Evolutionary conservation across 768 basidiomycete species (phyloP).

Genomic region (Tricholoma sp.): DNA sequence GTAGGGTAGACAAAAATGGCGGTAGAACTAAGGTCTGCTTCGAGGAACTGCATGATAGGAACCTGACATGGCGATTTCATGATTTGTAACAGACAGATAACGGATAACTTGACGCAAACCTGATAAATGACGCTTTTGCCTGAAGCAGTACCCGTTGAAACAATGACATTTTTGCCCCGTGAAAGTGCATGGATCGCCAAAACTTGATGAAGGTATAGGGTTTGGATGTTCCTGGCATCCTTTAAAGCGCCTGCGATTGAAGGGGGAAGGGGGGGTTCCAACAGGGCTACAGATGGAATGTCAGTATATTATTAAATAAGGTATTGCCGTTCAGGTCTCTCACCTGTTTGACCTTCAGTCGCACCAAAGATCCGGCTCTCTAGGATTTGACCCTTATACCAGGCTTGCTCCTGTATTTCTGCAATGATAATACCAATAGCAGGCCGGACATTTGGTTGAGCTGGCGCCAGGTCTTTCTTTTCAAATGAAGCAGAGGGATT

Average conservation of each 20-base stretch:
- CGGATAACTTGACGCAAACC: constrained; percentile 27
- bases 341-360: constrained; percentile 47
- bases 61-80: constrained; percentile 36
- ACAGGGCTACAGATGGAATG: constrained; percentile 1
- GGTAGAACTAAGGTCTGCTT: constrained; percentile 54
- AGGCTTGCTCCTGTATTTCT: constrained; percentile 51
- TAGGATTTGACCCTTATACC: constrained; percentile 70
- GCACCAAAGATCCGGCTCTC: constrained; percentile 49
- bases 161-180: constrained; percentile 65
- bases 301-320: background rate
- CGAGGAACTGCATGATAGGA: constrained; percentile 62
- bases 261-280: constrained; percentile 55
- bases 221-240: constrained; percentile 52
- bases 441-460: constrained; percentile 47
- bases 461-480: constrained; percentile 15
- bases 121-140: constrained; percentile 89
- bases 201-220: constrained; percentile 68
- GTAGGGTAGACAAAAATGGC: constrained; percentile 89
- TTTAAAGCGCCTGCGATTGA: constrained; percentile 50
- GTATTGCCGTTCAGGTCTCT: background rate
- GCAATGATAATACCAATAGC: constrained; percentile 53
- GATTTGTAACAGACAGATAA: background rate
- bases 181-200: constrained; percentile 62
- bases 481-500: constrained; percentile 36
- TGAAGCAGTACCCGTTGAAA: constrained; percentile 87